Percentiles rank a stretch among this genome's conserved stretches.
Evolutionary conservation across 2,329 filamentous ascomycete genomes (phyloP).

Genomic region (Nigrospora sphaerica): DNA sequence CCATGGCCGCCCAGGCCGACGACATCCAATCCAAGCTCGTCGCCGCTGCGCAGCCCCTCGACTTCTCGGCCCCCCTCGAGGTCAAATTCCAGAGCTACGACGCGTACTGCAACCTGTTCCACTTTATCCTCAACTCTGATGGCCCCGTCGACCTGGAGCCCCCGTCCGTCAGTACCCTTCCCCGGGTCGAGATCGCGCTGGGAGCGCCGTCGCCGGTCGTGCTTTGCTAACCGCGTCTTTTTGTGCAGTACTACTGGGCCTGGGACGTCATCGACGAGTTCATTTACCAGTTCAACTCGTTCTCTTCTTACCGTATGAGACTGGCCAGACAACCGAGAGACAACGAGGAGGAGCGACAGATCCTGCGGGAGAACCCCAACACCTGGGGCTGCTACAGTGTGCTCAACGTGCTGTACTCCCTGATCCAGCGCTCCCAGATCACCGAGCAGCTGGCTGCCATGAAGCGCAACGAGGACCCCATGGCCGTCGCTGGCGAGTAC

Average conservation of each 20-base stretch:
- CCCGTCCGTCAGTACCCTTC: slow-evolving; percentile 67
- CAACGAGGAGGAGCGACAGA: slow-evolving; percentile 86
- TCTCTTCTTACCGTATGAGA: slow-evolving; percentile 92
- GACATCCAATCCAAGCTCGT: slow-evolving; percentile 90
- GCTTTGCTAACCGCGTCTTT: too few relatives aligned
- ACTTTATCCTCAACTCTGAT: slow-evolving; percentile 98
- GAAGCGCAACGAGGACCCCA: slow-evolving; percentile 87
- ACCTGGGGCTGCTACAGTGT: slow-evolving; percentile 99
- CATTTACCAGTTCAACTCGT: slow-evolving; percentile 99
- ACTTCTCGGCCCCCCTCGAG: slow-evolving; percentile 92
- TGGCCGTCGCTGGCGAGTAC: slow-evolving; percentile 87
- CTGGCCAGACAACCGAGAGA: slow-evolving; percentile 70
- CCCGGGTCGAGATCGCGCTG: slow-evolving; percentile 7
- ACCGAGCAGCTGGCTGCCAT: slow-evolving; percentile 93
- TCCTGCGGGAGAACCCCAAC: slow-evolving; percentile 94
- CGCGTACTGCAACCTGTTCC: slow-evolving; percentile 98
- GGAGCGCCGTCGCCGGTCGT: too few relatives aligned
- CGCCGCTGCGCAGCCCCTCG: slow-evolving; percentile 87
- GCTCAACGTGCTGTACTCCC: slow-evolving; percentile 96
- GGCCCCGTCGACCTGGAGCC: slow-evolving; percentile 97
- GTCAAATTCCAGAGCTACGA: slow-evolving; percentile 99
- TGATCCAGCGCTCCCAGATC: slow-evolving; percentile 97
- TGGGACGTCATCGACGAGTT: slow-evolving; percentile 99
- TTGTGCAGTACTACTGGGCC: slow-evolving; percentile 86
- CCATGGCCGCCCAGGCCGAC: slow-evolving; percentile 68